Base-by-base conservation (phyloP, 139 green algal species). In the Astrephomene gubernaculifera region DNA sequence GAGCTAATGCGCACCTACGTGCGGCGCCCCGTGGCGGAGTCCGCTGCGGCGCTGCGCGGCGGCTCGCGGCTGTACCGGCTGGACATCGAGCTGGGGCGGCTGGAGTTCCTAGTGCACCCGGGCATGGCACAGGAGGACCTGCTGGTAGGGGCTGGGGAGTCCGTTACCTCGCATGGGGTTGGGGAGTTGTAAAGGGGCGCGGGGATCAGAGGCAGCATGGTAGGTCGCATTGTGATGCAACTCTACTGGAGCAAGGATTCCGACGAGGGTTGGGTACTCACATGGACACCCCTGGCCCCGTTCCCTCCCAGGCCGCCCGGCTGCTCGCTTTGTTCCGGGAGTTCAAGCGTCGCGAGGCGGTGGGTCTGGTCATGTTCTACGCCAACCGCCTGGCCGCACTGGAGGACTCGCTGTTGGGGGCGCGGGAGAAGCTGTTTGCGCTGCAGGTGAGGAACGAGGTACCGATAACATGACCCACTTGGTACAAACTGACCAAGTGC, bases 21-120 rank as follows among this genome's bases (percentile, higher is more conserved):
- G 75, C 76, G 89, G 43, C 82, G 79, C 39, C 85, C 90, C n/a
- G 68, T 85, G 38, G 45, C 69, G 41, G 71, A 87, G 35, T n/a
- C 54, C 8, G 74, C 39, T 41, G 43, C 52, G 1, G 19, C 67
- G 64, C 21, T 49, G 39, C 44, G 60, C 2, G 22, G 10, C 43
- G 49, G 39, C 82, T 53, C 54, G 69, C 54, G 60, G 45, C 89
- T 73, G 29, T 95, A 90, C 85, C 82, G 87, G 22, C 76, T 95
- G 49, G 89, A 93, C 87, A 89, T 95, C 36, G 89, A 94, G 86
- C 53, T 94, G 25, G 83, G 85, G 2, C 70, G 79, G 53, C 82
- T 95, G 74, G 92, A 95, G 81, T 93, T 95, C 70, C 53, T 80
- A 52, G 76, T 88, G 68, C 89, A 95, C 82, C 89, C 87, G 0